Conservation (phyloP, 495 filamentous ascomycete genomes). For the Cercophora scortea region DNA sequence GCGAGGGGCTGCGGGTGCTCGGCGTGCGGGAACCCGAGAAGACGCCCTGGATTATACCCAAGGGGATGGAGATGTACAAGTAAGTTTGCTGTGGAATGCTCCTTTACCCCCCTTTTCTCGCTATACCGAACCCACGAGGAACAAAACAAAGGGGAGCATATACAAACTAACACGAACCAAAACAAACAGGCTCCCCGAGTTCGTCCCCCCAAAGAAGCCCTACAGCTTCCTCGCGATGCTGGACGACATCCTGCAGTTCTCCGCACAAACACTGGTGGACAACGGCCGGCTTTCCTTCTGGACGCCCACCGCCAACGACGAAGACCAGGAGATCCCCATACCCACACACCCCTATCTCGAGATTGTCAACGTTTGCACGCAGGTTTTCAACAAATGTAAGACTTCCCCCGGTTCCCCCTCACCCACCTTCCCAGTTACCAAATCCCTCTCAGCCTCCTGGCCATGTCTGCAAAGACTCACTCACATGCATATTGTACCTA, state of each 20-base stretch:
- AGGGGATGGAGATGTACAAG: slow-evolving; percentile 65
- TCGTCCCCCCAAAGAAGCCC: slow-evolving; percentile 80
- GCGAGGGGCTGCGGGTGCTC: slow-evolving; percentile 83
- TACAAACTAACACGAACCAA: neutral
- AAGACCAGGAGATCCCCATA: slow-evolving; percentile 59
- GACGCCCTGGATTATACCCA: slow-evolving; percentile 51
- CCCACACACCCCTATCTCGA: slow-evolving; percentile 72
- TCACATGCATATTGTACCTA: neutral
- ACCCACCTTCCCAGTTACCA: neutral
- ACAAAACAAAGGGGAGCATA: neutral
- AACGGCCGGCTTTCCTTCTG: slow-evolving; percentile 80
- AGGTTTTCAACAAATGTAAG: slow-evolving; percentile 80
- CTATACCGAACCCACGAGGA: neutral
- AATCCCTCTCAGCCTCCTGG: neutral
- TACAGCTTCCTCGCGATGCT: slow-evolving; percentile 89
- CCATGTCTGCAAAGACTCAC: neutral
- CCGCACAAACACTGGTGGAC: slow-evolving; percentile 69
- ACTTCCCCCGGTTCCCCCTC: neutral
- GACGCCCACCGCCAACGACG: slow-evolving; percentile 92
- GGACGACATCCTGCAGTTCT: slow-evolving; percentile 80
- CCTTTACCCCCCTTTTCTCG: neutral
- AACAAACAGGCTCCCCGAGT: slow-evolving; percentile 57
- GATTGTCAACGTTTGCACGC: slow-evolving; percentile 70
- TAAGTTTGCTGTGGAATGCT: slow-evolving; percentile 26
- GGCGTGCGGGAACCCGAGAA: slow-evolving; percentile 63